Percentiles rank a stretch among this genome's conserved stretches.
Evolutionary conservation across 169 alveolate genomes (phyloP).

Genomic region (Eimeria acervulina): DNA sequence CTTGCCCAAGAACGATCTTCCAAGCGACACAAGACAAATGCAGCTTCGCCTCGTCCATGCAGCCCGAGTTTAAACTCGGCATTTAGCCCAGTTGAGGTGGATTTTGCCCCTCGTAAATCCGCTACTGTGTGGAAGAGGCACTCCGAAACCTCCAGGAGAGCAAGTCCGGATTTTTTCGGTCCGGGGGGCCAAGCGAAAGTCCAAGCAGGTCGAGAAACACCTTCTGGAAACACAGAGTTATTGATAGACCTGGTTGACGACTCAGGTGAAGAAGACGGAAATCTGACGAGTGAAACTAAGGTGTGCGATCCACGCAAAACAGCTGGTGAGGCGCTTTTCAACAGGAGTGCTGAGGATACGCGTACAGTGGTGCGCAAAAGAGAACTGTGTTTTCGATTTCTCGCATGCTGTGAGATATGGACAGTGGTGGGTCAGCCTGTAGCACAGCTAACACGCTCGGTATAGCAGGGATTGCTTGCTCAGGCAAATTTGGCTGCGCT

Average conservation of each 20-base stretch:
- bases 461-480: not conserved
- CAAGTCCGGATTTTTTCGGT: not conserved
- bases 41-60: constrained; percentile 22
- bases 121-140: not conserved
- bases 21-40: constrained; percentile 38
- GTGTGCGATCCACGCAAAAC: not conserved
- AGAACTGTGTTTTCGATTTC: not conserved
- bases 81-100: not conserved
- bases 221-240: not conserved
- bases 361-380: not conserved
- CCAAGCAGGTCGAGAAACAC: not conserved
- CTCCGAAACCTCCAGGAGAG: not conserved
- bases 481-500: not conserved
- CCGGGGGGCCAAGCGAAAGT: not conserved
- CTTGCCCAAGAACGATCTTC: constrained; percentile 16
- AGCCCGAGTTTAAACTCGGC: not conserved
- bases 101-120: not conserved
- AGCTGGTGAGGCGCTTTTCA: not conserved
- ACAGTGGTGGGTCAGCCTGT: not conserved
- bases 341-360: not conserved
- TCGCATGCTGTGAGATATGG: not conserved
- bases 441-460: not conserved
- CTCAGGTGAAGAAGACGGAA: constrained; percentile 45
- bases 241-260: constrained; percentile 66
- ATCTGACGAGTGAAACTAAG: not conserved